phyloP scores from a whole-genome alignment of 75 land plant genomes.

The Isoetes taiwanensis region DNA sequence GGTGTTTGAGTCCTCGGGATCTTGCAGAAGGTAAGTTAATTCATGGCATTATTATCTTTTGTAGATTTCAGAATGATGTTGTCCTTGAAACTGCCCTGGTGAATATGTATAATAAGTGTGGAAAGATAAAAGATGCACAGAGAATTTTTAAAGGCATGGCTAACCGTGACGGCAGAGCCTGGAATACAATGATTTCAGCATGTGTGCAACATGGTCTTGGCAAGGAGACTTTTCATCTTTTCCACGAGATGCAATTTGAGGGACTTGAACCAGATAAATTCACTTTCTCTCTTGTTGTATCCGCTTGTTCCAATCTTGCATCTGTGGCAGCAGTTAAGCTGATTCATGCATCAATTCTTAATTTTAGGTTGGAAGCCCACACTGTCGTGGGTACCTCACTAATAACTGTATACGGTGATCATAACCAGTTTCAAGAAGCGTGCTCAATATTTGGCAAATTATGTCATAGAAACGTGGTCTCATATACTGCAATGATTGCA shows the following conservation, averaged over 20 bases:
- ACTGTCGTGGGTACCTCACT: conserved; percentile 35
- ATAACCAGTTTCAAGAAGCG: conserved; percentile 32
- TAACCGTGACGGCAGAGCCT: conserved; percentile 6
- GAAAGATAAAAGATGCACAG: conserved; percentile 13
- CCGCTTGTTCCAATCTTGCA: conserved; percentile 8
- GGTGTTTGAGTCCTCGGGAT: no score
- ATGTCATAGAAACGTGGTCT: conserved; percentile 47
- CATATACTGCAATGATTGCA: conserved; percentile 62
- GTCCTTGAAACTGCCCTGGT: conserved; percentile 13
- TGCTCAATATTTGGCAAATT: conserved; percentile 23
- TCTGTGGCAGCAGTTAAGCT: background rate
- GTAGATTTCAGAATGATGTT: no score
- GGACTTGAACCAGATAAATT: conserved; percentile 8
- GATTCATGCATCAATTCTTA: background rate
- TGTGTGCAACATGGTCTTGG: conserved; percentile 9
- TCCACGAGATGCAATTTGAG: conserved; percentile 5
- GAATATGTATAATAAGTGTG: conserved; percentile 17
- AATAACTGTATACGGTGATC: conserved; percentile 26
- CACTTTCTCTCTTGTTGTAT: conserved; percentile 8
- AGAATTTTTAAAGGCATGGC: conserved; percentile 12
- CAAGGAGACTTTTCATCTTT: conserved; percentile 10
- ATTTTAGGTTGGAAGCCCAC: no score
- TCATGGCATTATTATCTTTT: no score
- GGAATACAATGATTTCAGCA: conserved; percentile 20
- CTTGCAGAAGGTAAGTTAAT: no score